Evolutionary conservation across 1,284 basidiomycete genomes (phyloP).

Genomic region (Malassezia globosa): DNA sequence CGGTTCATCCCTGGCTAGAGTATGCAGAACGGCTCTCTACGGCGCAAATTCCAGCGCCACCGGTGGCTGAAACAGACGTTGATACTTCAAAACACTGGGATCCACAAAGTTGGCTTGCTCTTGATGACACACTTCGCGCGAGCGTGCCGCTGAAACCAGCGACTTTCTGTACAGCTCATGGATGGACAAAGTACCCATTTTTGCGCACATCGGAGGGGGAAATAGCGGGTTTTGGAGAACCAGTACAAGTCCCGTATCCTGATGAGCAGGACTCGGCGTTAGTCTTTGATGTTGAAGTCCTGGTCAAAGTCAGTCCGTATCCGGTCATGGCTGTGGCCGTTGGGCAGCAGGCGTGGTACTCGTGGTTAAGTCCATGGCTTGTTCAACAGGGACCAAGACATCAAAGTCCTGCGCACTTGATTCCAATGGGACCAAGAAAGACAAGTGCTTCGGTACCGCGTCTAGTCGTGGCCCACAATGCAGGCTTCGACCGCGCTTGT

Average conservation of each 20-base stretch:
- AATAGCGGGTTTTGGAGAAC: conserved; percentile 22
- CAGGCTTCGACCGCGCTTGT: conserved; percentile 81
- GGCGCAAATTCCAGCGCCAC: conserved; percentile 56
- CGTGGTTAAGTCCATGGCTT: conserved; percentile 90
- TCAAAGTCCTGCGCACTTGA: conserved; percentile 59
- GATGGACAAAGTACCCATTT: conserved; percentile 77
- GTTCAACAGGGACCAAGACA: conserved; percentile 54
- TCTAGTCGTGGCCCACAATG: conserved; percentile 82
- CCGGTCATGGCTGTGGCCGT: conserved; percentile 83
- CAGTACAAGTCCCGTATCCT: conserved; percentile 45
- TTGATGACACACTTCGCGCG: conserved; percentile 25
- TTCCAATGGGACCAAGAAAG: conserved; percentile 55
- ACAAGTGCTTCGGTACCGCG: conserved; percentile 50
- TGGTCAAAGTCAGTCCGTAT: conserved; percentile 69
- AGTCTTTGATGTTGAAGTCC: conserved; percentile 86
- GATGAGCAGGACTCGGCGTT: conserved; percentile 59
- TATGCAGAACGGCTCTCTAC: conserved; percentile 60
- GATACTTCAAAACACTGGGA: conserved; percentile 20
- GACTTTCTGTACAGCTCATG: conserved; percentile 63
- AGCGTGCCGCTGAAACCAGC: conserved; percentile 50
- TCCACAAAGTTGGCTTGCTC: conserved; percentile 30
- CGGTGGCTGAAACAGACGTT: conserved; percentile 25
- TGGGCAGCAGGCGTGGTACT: conserved; percentile 76
- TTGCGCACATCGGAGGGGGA: conserved; percentile 44
- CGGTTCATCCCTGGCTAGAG: conserved; percentile 69